Base-by-base conservation (phyloP, 1,284 basidiomycete genomes). In the Puccinia hordei region DNA sequence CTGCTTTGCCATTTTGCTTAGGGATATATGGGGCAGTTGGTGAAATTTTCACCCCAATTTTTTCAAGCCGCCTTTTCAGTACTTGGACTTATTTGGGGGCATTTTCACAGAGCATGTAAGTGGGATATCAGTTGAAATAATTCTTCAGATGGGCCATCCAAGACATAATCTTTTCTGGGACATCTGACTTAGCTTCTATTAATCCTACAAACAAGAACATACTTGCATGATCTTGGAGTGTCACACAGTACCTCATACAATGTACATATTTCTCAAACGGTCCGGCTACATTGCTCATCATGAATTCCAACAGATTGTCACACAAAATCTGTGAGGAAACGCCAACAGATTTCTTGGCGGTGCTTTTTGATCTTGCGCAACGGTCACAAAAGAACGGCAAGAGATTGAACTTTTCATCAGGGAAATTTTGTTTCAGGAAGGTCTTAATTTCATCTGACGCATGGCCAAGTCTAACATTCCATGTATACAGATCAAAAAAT, bases 1-100 rank as follows among this genome's bases (percentile, higher is more conserved):
- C 72, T 0, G 55, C 51, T n/a, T 74, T 44, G 10, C 73, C 73
- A 13, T 61, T 74, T 19, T 74, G 55, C n/a, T 73, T 10, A 4
- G 72, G 72, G 33, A 17, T 13, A 13, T 73, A 73, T 13, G 72
- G 72, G 0, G 66, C 38, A 13, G 8, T 38, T 19, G 44, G 44
- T 2, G 68, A 46, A 2, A 53, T 2, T 3, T 30, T 33, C 0
- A 46, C 44, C 1, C 68, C 68, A 1, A 51, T 17, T 1, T 0
- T n/a, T 0, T 5, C 49, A 5, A 71, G 46, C 2, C 3, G 24
- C 1, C 6, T 1, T 1, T 13, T 6, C 3, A 71, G 68, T 10
- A 19, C 12, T 9, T 49, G 24, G 3, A 69, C 17, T 9, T 69
- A 69, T 22, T 69, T 22, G 15, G 66, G 38, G 10, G 68, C 46